Evolutionary conservation across 2,329 filamentous ascomycete genomes (phyloP), one percentile per base, ranked within the genome.

Genomic region (Claviceps citrina): DNA sequence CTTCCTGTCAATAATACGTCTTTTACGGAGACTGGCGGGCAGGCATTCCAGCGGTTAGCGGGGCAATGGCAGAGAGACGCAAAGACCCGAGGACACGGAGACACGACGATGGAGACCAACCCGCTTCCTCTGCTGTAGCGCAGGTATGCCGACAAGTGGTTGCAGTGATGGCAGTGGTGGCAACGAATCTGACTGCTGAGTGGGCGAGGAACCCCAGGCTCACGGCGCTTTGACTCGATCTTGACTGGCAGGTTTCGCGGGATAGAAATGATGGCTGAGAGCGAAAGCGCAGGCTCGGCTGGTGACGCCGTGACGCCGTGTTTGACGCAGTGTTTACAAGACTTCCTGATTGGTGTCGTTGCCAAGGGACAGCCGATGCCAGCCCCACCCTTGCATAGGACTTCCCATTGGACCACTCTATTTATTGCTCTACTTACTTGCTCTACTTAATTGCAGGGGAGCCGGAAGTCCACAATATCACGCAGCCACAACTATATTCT

Each of bases 31-130:
- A 25, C 39, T 32, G 8, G 19, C 10, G 15, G 15, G 7, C 19
- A 13, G 56, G 46, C 59, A 63, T 63, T 63, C 60, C 60, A 59
- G 44, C 40, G 46, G 60, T 63, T 60, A 63, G 60, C 60, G 55
- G 56, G 59, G 59, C 56, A 58, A 62, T 60, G 24, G 28, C 12
- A 32, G 12, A 35, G n/a, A n/a, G n/a, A n/a, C n/a, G n/a, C n/a
- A n/a, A n/a, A n/a, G n/a, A n/a, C n/a, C n/a, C n/a, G n/a, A n/a
- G n/a, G n/a, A n/a, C n/a, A n/a, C n/a, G n/a, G n/a, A n/a, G 31
- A 40, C 38, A 18, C 9, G 31, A 24, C 22, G 10, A 13, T 25
- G 16, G 4, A 25, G n/a, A 40, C 31, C 9, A 34, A 40, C 32
- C 26, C 22, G 7, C 22, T 24, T 24, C 22, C 8, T 8, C 22